These are phyloP conservation scores for Eremothecium coryli DNA, from an alignment of 1,139 yeast species.

Conservation along the genomic window DNA sequence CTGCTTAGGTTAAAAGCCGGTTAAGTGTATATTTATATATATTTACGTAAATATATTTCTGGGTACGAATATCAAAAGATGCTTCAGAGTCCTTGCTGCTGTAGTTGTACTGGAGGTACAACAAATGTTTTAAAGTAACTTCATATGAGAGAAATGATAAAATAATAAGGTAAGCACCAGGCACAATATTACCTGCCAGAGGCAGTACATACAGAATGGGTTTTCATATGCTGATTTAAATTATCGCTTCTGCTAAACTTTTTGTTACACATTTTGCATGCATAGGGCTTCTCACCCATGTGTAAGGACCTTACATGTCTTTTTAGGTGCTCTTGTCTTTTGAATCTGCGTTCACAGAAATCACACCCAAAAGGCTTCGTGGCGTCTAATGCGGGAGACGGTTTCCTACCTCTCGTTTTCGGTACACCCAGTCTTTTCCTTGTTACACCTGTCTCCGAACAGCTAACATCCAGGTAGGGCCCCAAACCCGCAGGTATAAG, in stretches of 20 bases:
- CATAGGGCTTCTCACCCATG: slow-evolving; percentile 67
- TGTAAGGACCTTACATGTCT: slow-evolving; percentile 68
- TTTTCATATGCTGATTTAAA: slow-evolving; percentile 64
- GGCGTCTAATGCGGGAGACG: slow-evolving; percentile 32
- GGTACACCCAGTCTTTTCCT: slow-evolving; percentile 21
- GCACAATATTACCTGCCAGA: too few relatives aligned
- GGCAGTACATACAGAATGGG: too few relatives aligned
- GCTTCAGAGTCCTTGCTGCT: too few relatives aligned
- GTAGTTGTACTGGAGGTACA: too few relatives aligned
- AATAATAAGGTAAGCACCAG: too few relatives aligned
- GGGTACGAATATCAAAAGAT: too few relatives aligned
- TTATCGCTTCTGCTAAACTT: slow-evolving; percentile 71
- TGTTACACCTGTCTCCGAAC: slow-evolving; percentile 1
- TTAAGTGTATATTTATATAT: too few relatives aligned
- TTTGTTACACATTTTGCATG: slow-evolving; percentile 60
- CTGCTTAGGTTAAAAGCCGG: too few relatives aligned
- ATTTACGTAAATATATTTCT: too few relatives aligned
- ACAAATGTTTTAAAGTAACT: too few relatives aligned
- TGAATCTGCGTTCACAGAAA: slow-evolving; percentile 51
- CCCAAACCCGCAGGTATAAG: neutral
- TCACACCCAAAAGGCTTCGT: slow-evolving; percentile 34
- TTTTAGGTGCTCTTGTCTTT: slow-evolving; percentile 71
- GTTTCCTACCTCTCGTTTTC: slow-evolving; percentile 35
- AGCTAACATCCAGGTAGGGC: neutral
- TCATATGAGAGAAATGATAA: too few relatives aligned